Conservation (phyloP, 495 filamentous ascomycete species). For the Neurospora sp. region DNA sequence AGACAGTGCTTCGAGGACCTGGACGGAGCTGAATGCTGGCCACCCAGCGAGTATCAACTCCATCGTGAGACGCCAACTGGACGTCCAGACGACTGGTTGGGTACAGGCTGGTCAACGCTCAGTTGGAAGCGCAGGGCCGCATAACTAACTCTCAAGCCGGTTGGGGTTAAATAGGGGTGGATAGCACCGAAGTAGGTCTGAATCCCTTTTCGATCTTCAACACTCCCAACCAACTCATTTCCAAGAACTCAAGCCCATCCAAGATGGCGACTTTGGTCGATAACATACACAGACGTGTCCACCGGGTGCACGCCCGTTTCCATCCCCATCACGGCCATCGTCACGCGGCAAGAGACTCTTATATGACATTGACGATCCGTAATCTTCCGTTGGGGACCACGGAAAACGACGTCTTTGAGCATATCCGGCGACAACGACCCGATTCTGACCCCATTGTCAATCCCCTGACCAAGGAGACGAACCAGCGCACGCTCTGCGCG, state of each 20-base stretch:
- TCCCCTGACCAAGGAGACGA: slow-evolving; percentile 1
- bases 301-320: background rate
- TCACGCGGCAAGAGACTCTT: background rate
- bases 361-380: slow-evolving; percentile 7
- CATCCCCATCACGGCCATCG: background rate
- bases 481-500: background rate
- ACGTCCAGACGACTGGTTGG: background rate
- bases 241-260: background rate
- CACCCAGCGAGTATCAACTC: background rate
- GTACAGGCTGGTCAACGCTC: background rate
- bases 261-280: background rate
- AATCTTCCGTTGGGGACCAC: slow-evolving; percentile 10
- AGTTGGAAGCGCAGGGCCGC: background rate
- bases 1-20: background rate
- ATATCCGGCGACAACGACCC: background rate
- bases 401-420: slow-evolving; percentile 1
- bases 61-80: background rate
- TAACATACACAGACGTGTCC: background rate
- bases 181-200: background rate
- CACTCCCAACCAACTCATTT: background rate
- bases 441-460: slow-evolving; percentile 2
- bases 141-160: background rate
- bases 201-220: background rate
- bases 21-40: background rate
- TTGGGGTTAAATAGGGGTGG: background rate